These are phyloP conservation scores for Botrytis squamosa DNA, from an alignment of 2,329 filamentous ascomycete species.

Conservation along the genomic window DNA sequence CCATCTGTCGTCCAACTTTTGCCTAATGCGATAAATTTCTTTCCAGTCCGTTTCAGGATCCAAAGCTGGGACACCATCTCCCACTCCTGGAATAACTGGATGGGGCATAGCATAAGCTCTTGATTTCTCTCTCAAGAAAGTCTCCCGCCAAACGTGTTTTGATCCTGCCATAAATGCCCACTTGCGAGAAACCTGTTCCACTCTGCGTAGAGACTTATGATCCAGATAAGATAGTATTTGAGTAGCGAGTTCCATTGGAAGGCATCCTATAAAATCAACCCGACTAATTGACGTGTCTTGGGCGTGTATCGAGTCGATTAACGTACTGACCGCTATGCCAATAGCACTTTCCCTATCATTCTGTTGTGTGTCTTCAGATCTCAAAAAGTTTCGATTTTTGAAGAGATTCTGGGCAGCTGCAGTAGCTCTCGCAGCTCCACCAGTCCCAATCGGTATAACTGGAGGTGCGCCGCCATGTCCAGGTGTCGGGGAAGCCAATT, in stretches of 20 bases:
- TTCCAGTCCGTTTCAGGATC: constrained; percentile 76
- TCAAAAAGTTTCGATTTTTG: constrained; percentile 45
- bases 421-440: constrained; percentile 58
- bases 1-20: constrained; percentile 77
- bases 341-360: constrained; percentile 65
- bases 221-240: constrained; percentile 58
- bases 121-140: constrained; percentile 61
- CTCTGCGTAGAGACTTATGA: constrained; percentile 49
- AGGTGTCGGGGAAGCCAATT: constrained; percentile 33
- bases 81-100: constrained; percentile 52
- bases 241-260: constrained; percentile 59
- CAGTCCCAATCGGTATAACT: constrained; percentile 58
- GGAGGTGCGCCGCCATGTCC: constrained; percentile 53
- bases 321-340: constrained; percentile 52
- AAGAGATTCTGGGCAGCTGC: constrained; percentile 55
- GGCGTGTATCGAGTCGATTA: constrained; percentile 34
- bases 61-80: constrained; percentile 56
- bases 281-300: constrained; percentile 49
- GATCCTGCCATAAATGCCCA: constrained; percentile 52
- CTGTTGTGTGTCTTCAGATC: constrained; percentile 34
- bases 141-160: constrained; percentile 63
- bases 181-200: constrained; percentile 49
- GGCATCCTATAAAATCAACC: constrained; percentile 56
- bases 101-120: constrained; percentile 58
- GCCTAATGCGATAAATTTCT: constrained; percentile 75